Evolutionary conservation across 83 land plant genomes (phyloP).

Genomic region (Isoetes engelmannii): DNA sequence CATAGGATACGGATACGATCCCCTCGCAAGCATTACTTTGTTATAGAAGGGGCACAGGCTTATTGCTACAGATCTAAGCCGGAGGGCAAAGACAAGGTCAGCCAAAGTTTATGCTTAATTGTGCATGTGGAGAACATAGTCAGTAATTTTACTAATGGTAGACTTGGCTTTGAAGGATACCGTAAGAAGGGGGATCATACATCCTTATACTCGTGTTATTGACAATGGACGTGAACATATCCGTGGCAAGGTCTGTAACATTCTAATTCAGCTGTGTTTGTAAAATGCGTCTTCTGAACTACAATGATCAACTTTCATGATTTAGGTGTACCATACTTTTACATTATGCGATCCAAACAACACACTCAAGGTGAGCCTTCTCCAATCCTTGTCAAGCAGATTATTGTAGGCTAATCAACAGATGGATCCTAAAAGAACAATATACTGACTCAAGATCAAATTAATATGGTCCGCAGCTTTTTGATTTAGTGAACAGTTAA

Average conservation of each 20-base stretch:
- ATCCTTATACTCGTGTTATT: slow-evolving; percentile 64
- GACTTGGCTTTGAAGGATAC: slow-evolving; percentile 47
- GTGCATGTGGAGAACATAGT: neutral
- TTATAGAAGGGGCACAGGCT: slow-evolving; percentile 37
- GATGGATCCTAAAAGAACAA: neutral
- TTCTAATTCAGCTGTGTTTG: neutral
- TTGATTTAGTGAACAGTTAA: no score
- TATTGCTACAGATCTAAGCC: slow-evolving; percentile 42
- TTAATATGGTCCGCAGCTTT: no score
- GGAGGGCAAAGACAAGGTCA: slow-evolving; percentile 28
- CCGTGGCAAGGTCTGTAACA: slow-evolving; percentile 45
- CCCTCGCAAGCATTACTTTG: slow-evolving; percentile 46
- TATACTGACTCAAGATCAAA: neutral
- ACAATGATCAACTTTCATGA: neutral
- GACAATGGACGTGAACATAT: slow-evolving; percentile 77
- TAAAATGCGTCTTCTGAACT: neutral
- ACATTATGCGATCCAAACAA: slow-evolving; percentile 1
- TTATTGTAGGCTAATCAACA: slow-evolving; percentile 69
- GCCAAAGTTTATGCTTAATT: neutral
- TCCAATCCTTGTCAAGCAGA: neutral
- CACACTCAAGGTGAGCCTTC: neutral
- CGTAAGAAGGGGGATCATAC: slow-evolving; percentile 58
- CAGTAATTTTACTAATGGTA: neutral
- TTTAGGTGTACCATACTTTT: slow-evolving; percentile 1
- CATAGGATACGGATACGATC: slow-evolving; percentile 45